Evolutionary conservation across 305 asterid species (phyloP).

Genomic region (Solanum hybrid): DNA sequence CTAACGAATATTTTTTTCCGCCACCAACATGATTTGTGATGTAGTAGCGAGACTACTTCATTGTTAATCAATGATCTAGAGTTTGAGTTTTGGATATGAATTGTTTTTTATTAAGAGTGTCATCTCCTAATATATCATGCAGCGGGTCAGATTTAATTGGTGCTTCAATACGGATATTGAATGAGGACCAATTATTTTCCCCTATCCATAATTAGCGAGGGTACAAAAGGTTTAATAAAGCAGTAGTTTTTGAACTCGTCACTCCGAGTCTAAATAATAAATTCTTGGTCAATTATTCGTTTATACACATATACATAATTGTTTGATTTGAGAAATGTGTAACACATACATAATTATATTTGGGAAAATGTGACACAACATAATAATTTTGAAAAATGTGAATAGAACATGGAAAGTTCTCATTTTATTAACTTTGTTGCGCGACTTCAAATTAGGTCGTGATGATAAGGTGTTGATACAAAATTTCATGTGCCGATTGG

Average conservation of each 20-base stretch:
- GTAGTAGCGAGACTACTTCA: background rate
- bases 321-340: background rate
- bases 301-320: background rate
- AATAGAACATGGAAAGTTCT: background rate
- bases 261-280: background rate
- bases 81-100: fast-evolving
- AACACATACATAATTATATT: background rate
- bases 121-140: too few relatives aligned
- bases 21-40: background rate
- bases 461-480: background rate
- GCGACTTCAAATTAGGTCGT: background rate
- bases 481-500: background rate
- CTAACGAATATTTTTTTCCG: background rate
- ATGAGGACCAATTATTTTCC: background rate
- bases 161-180: background rate
- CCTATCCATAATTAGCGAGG: background rate
- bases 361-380: background rate
- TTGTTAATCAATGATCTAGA: too few relatives aligned
- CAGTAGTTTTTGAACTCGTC: background rate
- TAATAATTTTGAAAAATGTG: background rate
- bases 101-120: too few relatives aligned
- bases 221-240: background rate
- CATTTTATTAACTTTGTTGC: background rate
- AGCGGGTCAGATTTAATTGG: too few relatives aligned
- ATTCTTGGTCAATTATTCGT: background rate